These are phyloP conservation scores for Gaertneriomyces sp. DNA, from an alignment of 192 early-diverging fungal species.

Conservation along the genomic window DNA sequence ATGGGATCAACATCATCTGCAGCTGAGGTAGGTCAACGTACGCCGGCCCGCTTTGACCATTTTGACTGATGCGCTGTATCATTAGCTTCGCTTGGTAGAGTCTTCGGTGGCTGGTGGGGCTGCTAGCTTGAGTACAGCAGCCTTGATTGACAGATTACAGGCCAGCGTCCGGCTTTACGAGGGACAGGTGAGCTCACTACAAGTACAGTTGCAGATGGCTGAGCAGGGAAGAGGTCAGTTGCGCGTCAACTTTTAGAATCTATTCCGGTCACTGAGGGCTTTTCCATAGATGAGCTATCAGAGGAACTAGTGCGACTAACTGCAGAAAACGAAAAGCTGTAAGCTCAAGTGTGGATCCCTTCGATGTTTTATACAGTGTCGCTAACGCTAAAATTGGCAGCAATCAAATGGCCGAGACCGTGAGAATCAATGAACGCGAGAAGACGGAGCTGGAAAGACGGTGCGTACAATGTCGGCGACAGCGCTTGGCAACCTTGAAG, in stretches of 20 bases:
- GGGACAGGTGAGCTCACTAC: constrained; percentile 62
- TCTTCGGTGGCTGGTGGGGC: not conserved
- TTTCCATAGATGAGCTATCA: constrained; percentile 55
- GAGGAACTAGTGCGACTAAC: constrained; percentile 71
- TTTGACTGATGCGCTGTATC: not conserved
- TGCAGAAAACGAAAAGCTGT: constrained; percentile 61
- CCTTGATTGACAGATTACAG: constrained; percentile 61
- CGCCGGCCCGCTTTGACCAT: not conserved
- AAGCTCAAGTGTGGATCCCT: constrained; percentile 23
- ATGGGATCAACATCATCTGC: too few species aligned
- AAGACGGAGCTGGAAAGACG: too few species aligned
- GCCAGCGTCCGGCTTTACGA: constrained; percentile 58
- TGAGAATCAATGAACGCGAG: too few species aligned
- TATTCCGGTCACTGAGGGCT: not conserved
- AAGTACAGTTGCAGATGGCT: constrained; percentile 59
- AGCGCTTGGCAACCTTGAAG: too few species aligned
- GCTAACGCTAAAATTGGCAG: too few species aligned
- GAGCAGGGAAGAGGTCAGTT: constrained; percentile 54
- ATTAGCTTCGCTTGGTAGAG: not conserved
- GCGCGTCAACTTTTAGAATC: not conserved
- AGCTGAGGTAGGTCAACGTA: too few species aligned
- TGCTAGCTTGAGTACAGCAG: constrained; percentile 24
- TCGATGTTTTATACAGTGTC: too few species aligned
- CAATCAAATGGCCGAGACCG: too few species aligned
- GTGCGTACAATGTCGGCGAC: too few species aligned